Conservation (phyloP, 2,329 filamentous ascomycete genomes). For the Fusarium heterosporum region DNA sequence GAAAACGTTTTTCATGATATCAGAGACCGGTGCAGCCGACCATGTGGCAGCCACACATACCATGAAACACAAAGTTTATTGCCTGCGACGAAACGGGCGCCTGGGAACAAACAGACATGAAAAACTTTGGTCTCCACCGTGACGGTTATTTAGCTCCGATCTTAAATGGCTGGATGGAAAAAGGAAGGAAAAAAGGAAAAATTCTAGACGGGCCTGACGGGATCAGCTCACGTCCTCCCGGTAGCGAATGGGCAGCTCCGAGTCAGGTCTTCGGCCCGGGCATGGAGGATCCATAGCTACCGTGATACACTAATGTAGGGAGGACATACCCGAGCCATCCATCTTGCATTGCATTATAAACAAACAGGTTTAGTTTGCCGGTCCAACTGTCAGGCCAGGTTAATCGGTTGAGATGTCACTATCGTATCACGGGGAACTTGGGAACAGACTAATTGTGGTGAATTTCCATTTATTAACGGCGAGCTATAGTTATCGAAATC, state of each 20-base stretch:
- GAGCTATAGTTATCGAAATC: slow-evolving; percentile 4
- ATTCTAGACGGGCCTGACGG: slow-evolving; percentile 3
- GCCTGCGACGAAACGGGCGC: not conserved
- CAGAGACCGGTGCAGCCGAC: slow-evolving; percentile 10
- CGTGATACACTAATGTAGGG: slow-evolving; percentile 27
- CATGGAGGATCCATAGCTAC: slow-evolving; percentile 19
- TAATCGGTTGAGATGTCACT: not conserved
- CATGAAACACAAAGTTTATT: not conserved
- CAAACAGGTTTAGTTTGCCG: slow-evolving; percentile 12
- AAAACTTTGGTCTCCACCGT: not conserved
- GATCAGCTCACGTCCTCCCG: not conserved
- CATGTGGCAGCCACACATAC: slow-evolving; percentile 14
- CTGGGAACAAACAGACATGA: not conserved
- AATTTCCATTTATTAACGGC: slow-evolving; percentile 11
- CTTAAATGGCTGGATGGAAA: not conserved
- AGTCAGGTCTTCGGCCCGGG: slow-evolving; percentile 20
- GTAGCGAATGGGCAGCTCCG: slow-evolving; percentile 14
- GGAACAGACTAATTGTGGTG: not conserved
- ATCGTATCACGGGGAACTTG: not conserved
- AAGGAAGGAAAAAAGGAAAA: not conserved
- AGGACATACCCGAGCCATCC: slow-evolving; percentile 18
- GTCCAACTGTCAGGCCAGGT: not conserved
- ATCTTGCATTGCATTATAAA: slow-evolving; percentile 18
- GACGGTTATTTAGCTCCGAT: not conserved
- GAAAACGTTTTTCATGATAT: not conserved